These are phyloP conservation scores for Claviceps sp. DNA, from an alignment of 2,329 filamentous ascomycete genomes.

Conservation along the genomic window DNA sequence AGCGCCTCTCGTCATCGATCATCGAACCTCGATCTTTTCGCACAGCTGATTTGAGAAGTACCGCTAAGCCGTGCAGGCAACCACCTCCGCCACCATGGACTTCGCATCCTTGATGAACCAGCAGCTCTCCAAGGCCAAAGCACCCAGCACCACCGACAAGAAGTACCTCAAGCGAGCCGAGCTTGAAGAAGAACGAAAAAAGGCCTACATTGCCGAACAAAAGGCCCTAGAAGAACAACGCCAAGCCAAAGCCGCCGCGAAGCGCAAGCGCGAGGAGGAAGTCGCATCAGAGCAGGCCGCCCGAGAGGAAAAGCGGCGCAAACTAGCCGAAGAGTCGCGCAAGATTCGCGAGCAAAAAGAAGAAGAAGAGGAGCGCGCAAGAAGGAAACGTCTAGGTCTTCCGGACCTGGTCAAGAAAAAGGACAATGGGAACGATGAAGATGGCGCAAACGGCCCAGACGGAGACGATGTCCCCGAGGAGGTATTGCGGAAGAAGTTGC, in stretches of 20 bases:
- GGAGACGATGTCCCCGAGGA: constrained; percentile 56
- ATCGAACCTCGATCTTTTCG: too few relatives aligned
- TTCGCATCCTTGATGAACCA: constrained; percentile 89
- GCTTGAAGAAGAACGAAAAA: constrained; percentile 67
- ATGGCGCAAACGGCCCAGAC: constrained; percentile 22
- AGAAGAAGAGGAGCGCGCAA: constrained; percentile 54
- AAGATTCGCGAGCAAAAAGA: constrained; percentile 58
- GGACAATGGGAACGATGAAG: constrained; percentile 27
- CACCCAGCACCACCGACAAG: constrained; percentile 32
- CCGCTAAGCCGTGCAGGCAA: neutral
- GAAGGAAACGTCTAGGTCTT: constrained; percentile 66
- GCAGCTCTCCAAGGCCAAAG: constrained; percentile 74
- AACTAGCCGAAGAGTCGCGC: constrained; percentile 69
- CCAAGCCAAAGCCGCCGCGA: constrained; percentile 54
- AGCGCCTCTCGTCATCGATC: too few relatives aligned
- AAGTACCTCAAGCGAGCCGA: constrained; percentile 84
- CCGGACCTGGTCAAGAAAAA: constrained; percentile 48
- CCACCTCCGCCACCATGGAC: constrained; percentile 51
- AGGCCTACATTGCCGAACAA: constrained; percentile 72
- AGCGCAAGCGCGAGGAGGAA: constrained; percentile 84
- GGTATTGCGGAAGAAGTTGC: constrained; percentile 53
- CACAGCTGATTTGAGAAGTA: too few relatives aligned
- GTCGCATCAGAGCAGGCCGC: constrained; percentile 53
- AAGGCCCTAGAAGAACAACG: constrained; percentile 58
- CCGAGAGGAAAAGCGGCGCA: constrained; percentile 70